Conservation (phyloP, 2,329 filamentous ascomycete species). For the Zasmidium angulare region DNA sequence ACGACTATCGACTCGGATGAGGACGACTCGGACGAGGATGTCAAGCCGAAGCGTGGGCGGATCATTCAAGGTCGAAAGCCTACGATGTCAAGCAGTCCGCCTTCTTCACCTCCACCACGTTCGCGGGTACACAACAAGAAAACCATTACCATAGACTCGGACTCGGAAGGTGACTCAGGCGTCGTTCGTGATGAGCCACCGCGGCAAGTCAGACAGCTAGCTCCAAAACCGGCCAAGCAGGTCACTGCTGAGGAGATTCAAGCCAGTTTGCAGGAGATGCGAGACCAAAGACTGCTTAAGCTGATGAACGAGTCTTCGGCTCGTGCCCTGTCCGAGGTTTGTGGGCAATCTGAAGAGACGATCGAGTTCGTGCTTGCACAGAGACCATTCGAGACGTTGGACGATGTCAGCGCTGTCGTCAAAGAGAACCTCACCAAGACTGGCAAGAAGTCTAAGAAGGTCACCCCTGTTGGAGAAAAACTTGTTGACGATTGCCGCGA, state of each 20-base stretch:
- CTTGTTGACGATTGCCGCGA: constrained; percentile 66
- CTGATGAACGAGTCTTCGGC: constrained; percentile 80
- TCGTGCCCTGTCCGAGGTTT: constrained; percentile 78
- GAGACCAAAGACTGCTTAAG: constrained; percentile 58
- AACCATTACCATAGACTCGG: constrained; percentile 42
- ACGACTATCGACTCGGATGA: constrained; percentile 21
- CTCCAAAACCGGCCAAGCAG: constrained; percentile 4
- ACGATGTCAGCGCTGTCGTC: constrained; percentile 66
- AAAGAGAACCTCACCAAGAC: constrained; percentile 49
- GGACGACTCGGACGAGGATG: constrained; percentile 28
- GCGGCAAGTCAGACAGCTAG: constrained; percentile 2
- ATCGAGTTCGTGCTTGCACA: constrained; percentile 69
- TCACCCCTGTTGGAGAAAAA: constrained; percentile 60
- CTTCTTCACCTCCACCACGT: constrained; percentile 28
- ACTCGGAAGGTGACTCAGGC: constrained; percentile 41
- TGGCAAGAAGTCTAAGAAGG: constrained; percentile 52
- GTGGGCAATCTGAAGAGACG: constrained; percentile 68
- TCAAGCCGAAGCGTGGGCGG: constrained; percentile 34
- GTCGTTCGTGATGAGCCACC: constrained; percentile 18
- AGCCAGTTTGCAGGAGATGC: constrained; percentile 17
- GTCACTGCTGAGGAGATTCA: constrained; percentile 3
- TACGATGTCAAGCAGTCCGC: constrained; percentile 36
- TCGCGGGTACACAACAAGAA: constrained; percentile 16
- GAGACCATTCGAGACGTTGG: constrained; percentile 70
- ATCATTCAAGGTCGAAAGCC: constrained; percentile 53